Base-by-base conservation (phyloP, 148 eudicot genomes). In the Pharnaceum exiguum region DNA sequence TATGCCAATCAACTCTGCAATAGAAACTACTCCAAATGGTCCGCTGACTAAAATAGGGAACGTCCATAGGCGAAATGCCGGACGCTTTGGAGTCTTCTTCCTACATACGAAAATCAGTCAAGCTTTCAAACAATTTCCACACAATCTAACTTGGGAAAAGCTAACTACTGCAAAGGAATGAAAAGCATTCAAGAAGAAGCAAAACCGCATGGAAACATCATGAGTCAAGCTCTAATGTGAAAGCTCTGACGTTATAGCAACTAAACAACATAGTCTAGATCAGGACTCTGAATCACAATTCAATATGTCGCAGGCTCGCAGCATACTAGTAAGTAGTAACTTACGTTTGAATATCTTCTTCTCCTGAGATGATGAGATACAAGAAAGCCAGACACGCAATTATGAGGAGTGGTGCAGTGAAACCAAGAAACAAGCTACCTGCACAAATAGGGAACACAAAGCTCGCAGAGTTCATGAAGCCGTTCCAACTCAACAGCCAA, bases 21-120 rank as follows among this genome's bases (percentile, higher is more conserved):
- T 90, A 57, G 90, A 79, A 44, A 88, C 81, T 45, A 91, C 96
- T 42, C 98, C 98, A 71, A 91, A 85, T 51, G 88, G 94, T 36
- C 96, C 90, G 28, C 81, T 84, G 59, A 85, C 88, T 37, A 91
- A 65, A 29, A 91, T 79, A 17, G 98, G 98, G 45, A 88, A 87
- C 11, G 98, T 91, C 98, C 96, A 83, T 18, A 85, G 69, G 15
- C 88, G 72, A 52, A 87, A 82, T 36, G 65, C 28, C 18, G 93
- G 79, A 46, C 57, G 50, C 48, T 72, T 82, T 10, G 60, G 6
- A 5, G 49, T 28, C 60, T 81, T 81, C 26, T 75, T 77, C 77
- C 96, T 91, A 51, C 71, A 65, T 17, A 13, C 17, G 50, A 67
- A 36, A 27, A 27, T 26, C 29, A 47, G 10, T 37, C 13, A 13